phyloP scores from a whole-genome alignment of 345 rosid genomes.

The Hibiscus syriacus region DNA sequence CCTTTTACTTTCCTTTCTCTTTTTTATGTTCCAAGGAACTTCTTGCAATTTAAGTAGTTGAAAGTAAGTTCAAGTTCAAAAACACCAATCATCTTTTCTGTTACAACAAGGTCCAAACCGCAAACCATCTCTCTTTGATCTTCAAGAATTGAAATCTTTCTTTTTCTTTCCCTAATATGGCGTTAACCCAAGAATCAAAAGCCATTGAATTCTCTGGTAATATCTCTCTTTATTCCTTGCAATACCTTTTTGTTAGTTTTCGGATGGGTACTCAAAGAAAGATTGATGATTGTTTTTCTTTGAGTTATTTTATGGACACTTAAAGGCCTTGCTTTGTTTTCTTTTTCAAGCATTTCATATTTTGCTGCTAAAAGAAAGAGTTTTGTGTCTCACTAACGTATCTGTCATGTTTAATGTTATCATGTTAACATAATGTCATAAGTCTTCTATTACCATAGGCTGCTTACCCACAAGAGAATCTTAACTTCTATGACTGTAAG shows the following conservation, averaged over 20 bases:
- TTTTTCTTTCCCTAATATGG: background rate
- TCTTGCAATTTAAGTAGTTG: background rate
- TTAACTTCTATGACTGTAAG: slow-evolving; percentile 35
- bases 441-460: too few relatives aligned
- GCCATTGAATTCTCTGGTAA: background rate
- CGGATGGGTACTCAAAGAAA: background rate
- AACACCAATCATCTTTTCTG: background rate
- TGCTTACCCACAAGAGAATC: slow-evolving; percentile 36
- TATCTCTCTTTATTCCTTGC: background rate
- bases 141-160: background rate
- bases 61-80: background rate
- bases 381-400: background rate
- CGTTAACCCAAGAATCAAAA: background rate
- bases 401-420: background rate
- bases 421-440: background rate
- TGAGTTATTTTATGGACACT: too few relatives aligned
- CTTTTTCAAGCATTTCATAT: too few relatives aligned
- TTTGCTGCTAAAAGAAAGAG: background rate
- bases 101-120: background rate
- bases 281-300: background rate
- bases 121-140: background rate
- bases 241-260: background rate
- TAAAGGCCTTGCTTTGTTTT: too few relatives aligned
- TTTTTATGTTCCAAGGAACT: background rate
- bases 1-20: background rate